Base-by-base conservation (phyloP, 768 basidiomycete genomes). In the Leccinellum albellum region DNA sequence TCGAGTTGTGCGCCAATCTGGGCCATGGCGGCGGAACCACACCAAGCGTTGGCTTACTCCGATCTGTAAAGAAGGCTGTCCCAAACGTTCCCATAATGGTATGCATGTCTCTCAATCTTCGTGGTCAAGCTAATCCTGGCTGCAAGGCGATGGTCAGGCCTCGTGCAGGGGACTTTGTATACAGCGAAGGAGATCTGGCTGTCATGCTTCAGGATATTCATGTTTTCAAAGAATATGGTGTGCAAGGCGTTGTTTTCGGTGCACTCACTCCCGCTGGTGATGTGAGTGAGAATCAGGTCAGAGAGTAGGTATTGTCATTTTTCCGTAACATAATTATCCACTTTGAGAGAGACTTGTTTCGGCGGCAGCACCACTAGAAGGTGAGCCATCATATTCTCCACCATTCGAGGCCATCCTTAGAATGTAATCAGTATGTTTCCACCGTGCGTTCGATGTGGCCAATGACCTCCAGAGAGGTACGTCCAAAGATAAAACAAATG, bases 1-100 rank as follows among this genome's bases (percentile, higher is more conserved):
- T 93, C n/a, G 89, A 91, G 66, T 69, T 92, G 13, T 92, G 89
- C 64, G 80, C 76, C 6, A 88, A 86, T 67, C 75, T 91, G 20
- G 82, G 78, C 4, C 62, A 82, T 26, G 92, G 91, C 23, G 92
- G 92, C 21, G 92, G 92, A 9, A 88, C 84, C 17, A 94, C 92
- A 0, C 91, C 92, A 5, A 88, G 83, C 57, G 60, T 88, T n/a
- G 92, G 91, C 0, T 78, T 93, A 32, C 73, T 91, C 35, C 84
- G 73, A 62, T 71, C 78, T 3, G 80, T 93, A 44, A 77, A 79
- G 56, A 75, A 73, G 29, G 76, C 72, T 3, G 73, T 80, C 15
- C 76, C 79, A 5, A 72, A 77, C 42, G 64, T 82, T 8, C 83
- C 87, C 0, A 77, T 89, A 55, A 91, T 94, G 89, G 91, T 91